A percentile compares a stretch with the other conserved stretches of the same genome.
phyloP scores from a whole-genome alignment of 1,139 yeast species.

The Diutina ranongensis region DNA sequence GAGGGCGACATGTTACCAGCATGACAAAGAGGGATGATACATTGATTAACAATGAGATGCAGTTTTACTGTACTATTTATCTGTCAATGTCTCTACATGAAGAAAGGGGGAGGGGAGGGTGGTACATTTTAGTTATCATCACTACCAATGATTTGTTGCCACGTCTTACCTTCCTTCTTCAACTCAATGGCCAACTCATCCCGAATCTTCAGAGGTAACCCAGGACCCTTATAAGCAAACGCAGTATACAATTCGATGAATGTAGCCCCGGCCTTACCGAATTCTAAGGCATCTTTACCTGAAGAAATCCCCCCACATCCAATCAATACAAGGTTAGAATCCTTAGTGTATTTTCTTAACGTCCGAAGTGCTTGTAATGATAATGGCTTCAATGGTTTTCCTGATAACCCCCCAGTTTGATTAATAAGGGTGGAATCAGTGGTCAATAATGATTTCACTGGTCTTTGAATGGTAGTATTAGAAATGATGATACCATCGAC shows the following conservation, averaged over 20 bases:
- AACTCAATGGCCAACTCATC: conserved; percentile 63
- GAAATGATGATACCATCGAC: conserved; percentile 90
- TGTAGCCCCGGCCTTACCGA: conserved; percentile 88
- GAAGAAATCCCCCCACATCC: conserved; percentile 91
- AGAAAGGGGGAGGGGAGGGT: too few relatives aligned
- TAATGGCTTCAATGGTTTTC: conserved; percentile 79
- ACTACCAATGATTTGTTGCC: conserved; percentile 65
- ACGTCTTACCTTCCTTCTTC: conserved; percentile 64
- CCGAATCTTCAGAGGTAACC: conserved; percentile 66
- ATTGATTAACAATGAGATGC: too few relatives aligned
- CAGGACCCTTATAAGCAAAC: conserved; percentile 90
- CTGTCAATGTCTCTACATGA: too few relatives aligned
- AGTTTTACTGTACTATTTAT: too few relatives aligned
- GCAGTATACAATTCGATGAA: conserved; percentile 81
- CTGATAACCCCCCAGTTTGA: conserved; percentile 85
- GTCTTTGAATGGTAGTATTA: conserved; percentile 83
- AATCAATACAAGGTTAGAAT: conserved; percentile 56
- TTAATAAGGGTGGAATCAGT: conserved; percentile 26
- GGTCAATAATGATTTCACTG: conserved; percentile 38
- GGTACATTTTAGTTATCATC: too few relatives aligned
- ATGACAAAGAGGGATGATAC: too few relatives aligned
- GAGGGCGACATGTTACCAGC: too few relatives aligned
- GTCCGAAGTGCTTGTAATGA: conserved; percentile 59
- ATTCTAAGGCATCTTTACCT: conserved; percentile 84
- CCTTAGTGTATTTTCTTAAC: conserved; percentile 68